A percentile compares a stretch with the other conserved stretches of the same genome.
Conservation (phyloP, 2,329 filamentous ascomycete genomes). For the Diaporthe sp. region DNA sequence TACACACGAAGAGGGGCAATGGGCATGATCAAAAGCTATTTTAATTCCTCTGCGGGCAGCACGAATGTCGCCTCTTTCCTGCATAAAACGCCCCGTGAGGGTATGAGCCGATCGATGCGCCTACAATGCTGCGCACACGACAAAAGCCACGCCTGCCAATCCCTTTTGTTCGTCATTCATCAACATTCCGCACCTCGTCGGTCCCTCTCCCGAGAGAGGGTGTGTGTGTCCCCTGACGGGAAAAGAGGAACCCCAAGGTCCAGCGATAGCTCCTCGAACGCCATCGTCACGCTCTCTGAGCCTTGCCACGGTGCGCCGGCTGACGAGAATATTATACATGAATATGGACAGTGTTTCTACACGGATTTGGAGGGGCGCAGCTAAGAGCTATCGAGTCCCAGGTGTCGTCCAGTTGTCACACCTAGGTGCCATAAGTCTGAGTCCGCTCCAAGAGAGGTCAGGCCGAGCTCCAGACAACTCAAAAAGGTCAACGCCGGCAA, state of each 20-base stretch:
- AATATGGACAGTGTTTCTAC: conserved; percentile 29
- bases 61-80: conserved; percentile 9
- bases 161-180: conserved; percentile 31
- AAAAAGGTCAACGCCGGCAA: not conserved
- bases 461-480: not conserved
- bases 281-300: not conserved
- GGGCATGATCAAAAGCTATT: not conserved
- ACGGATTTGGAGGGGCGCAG: not conserved
- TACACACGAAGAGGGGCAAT: too few relatives aligned
- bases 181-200: not conserved
- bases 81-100: conserved; percentile 16
- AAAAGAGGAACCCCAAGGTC: not conserved
- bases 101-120: conserved; percentile 32
- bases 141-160: conserved; percentile 1
- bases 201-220: not conserved
- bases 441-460: not conserved
- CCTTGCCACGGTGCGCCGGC: conserved; percentile 5
- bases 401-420: not conserved
- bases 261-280: not conserved
- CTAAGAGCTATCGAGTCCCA: not conserved
- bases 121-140: conserved; percentile 27
- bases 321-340: conserved; percentile 26
- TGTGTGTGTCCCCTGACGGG: too few relatives aligned
- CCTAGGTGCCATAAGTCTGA: not conserved
- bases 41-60: conserved; percentile 13